Base-by-base conservation (phyloP, 768 basidiomycete genomes). In the Auriscalpium vulgare region DNA sequence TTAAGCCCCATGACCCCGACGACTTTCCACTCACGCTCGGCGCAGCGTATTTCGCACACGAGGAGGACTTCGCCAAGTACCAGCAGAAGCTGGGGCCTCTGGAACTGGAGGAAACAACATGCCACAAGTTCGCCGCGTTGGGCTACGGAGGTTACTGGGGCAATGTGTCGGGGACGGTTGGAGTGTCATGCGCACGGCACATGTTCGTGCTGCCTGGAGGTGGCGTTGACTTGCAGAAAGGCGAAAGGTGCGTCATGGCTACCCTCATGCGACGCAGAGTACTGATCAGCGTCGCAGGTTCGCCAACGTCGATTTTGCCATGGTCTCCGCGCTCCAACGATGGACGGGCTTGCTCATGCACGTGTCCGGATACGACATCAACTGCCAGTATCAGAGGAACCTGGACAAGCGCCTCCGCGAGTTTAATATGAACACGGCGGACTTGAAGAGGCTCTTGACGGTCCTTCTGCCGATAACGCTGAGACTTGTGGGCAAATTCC, bases 401-500 rank as follows among this genome's bases (percentile, higher is more conserved):
- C 53, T 62, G 19, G 34, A 34, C 1, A 43, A 43, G 40, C 40
- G 40, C 40, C 40, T 43, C 14, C 14, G 14, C 40, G 40, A 14
- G 14, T 17, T 43, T 6, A 17, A 43, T 3, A 0, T 14, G 40
- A 43, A 13, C 14, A 43, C 40, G 40, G 17, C 13, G 17, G 40
- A 17, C 8, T 14, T 43, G 40, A 17, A 13, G 13, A 3, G 3
- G 40, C 3, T 43, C 17, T 13, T 17, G 13, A 43, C 13, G 3
- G 17, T 14, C 4, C 13, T 14, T 2, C 7, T 43, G 13, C 40
- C 40, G 7, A 4, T 17, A 0, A 43, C 40, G 17, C 13, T 43
- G 13, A 17, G 14, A 6, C 17, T 13, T 1, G 40, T 43, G 2
- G 40, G 40, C 1, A 64, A 64, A 37, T 64, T 62, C 19, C 63